Percentiles rank a stretch among this genome's conserved stretches.
Conservation (phyloP, 768 basidiomycete species). For the Serpula lacrymans region DNA sequence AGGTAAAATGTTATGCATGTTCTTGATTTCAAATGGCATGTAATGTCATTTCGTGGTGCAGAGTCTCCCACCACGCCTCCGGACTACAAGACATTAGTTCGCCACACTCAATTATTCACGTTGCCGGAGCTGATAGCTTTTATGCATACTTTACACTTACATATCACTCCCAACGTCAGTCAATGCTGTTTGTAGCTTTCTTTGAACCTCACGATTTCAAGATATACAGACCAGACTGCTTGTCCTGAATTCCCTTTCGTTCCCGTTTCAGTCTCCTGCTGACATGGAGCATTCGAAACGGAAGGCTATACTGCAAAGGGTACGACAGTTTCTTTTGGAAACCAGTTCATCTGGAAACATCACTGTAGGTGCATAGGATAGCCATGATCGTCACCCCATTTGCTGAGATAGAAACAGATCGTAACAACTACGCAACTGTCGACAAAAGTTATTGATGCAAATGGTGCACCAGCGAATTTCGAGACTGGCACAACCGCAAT, state of each 20-base stretch:
- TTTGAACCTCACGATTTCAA: constrained; percentile 7
- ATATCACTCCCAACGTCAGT: constrained; percentile 49
- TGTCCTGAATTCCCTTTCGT: constrained; percentile 64
- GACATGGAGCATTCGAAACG: constrained; percentile 36
- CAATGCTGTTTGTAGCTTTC: constrained; percentile 13
- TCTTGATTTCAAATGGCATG: constrained; percentile 8
- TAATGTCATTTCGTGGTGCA: constrained; percentile 22
- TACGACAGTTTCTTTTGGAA: constrained; percentile 52
- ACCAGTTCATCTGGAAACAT: constrained; percentile 45
- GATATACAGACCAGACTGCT: constrained; percentile 62
- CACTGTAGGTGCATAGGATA: constrained; percentile 37
- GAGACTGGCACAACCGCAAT: constrained; percentile 61
- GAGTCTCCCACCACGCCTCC: constrained; percentile 45
- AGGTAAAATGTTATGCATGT: constrained; percentile 19
- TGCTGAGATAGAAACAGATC: constrained; percentile 31
- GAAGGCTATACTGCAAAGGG: constrained; percentile 42
- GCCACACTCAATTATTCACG: constrained; percentile 34
- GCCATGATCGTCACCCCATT: constrained; percentile 1
- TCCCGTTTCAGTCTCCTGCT: constrained; percentile 55
- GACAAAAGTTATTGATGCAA: constrained; percentile 60
- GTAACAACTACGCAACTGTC: constrained; percentile 67
- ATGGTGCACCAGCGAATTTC: constrained; percentile 64
- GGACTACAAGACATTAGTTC: constrained; percentile 17
- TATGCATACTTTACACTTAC: constrained; percentile 47
- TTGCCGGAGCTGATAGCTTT: constrained; percentile 58